Evolutionary conservation across 2,329 filamentous ascomycete genomes (phyloP).

Genomic region (Colletotrichum sp.): DNA sequence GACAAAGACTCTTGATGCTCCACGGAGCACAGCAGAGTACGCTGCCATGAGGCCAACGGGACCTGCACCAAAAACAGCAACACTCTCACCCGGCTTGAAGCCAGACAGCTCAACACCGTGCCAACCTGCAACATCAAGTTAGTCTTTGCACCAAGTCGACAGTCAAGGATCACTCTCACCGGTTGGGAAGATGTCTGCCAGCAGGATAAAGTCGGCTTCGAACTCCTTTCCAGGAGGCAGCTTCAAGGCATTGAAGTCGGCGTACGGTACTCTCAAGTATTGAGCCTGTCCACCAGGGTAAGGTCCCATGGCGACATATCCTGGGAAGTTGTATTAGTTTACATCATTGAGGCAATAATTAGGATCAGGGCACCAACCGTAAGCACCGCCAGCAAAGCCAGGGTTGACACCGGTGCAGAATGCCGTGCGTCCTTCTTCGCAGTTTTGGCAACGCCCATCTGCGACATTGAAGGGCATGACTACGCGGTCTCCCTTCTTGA

Average conservation of each 20-base stretch:
- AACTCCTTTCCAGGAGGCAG: slow-evolving; percentile 65
- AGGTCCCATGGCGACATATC: slow-evolving; percentile 66
- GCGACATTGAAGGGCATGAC: slow-evolving; percentile 71
- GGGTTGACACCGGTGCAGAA: slow-evolving; percentile 64
- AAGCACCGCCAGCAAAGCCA: slow-evolving; percentile 39
- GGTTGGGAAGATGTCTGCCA: slow-evolving; percentile 42
- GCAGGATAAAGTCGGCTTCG: slow-evolving; percentile 63
- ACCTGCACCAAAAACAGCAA: slow-evolving; percentile 69
- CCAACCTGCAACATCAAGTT: slow-evolving; percentile 45
- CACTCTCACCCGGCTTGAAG: slow-evolving; percentile 64
- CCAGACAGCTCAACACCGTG: slow-evolving; percentile 62
- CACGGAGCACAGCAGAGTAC: slow-evolving; percentile 65
- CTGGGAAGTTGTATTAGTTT: neutral
- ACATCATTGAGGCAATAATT: too few species aligned
- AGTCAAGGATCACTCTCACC: slow-evolving; percentile 18
- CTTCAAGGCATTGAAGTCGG: slow-evolving; percentile 69
- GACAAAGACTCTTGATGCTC: slow-evolving; percentile 65
- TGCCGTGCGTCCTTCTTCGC: slow-evolving; percentile 67
- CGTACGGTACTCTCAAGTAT: slow-evolving; percentile 68
- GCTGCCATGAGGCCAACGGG: slow-evolving; percentile 72
- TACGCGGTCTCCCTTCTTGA: slow-evolving; percentile 67
- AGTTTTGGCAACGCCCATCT: slow-evolving; percentile 67
- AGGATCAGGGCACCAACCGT: slow-evolving; percentile 26
- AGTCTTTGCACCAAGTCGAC: neutral
- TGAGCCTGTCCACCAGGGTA: slow-evolving; percentile 62